Base-by-base conservation (phyloP, 495 filamentous ascomycete species). In the Podospora fimiseda region DNA sequence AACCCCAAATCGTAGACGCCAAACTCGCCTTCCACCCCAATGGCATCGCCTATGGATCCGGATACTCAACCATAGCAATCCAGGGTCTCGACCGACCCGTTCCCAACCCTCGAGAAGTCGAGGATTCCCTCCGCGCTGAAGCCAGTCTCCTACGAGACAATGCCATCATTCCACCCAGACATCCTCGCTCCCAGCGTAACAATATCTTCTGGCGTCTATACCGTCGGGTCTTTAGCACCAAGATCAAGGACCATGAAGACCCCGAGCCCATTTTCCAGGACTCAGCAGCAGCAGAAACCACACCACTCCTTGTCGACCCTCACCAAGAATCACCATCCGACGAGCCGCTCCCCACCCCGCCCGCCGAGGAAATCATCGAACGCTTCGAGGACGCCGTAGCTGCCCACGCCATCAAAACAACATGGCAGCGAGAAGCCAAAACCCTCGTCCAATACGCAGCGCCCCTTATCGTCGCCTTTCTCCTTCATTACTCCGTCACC, bases 361-460 rank as follows among this genome's bases (percentile, higher is more conserved):
- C 53, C 3, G 21, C 52, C 11, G 58, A 73, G 77, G 48, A 64
- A 30, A 40, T 59, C 13, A 20, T 51, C n/a, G 33, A 52, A 81
- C 30, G 27, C 68, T 95, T 89, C 89, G 85, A 89, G 50, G 83
- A 86, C 37, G 87, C 88, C 2, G 87, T 91, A 13, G 73, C 77
- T 1, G 77, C 80, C 2, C 87, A 88, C 6, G 71, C 75, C 53
- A 87, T 94, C 55, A 81, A 86, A 45, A 95, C 90, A 3, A 89
- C 88, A 0, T 94, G 89, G 87, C 81, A 82, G 59, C 80, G 88
- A 51, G 90, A 95, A 72, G 78, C 83, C 1, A 83, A 85, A 66
- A 85, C 87, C 0, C 66, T 78, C 36, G 60, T 63, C 2, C 73
- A 70, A 59, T 85, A 84, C 56, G 75, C 82, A 0, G 69, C 67